phyloP scores from a whole-genome alignment of 116 monocot genomes.

The Thalassia testudinum region DNA sequence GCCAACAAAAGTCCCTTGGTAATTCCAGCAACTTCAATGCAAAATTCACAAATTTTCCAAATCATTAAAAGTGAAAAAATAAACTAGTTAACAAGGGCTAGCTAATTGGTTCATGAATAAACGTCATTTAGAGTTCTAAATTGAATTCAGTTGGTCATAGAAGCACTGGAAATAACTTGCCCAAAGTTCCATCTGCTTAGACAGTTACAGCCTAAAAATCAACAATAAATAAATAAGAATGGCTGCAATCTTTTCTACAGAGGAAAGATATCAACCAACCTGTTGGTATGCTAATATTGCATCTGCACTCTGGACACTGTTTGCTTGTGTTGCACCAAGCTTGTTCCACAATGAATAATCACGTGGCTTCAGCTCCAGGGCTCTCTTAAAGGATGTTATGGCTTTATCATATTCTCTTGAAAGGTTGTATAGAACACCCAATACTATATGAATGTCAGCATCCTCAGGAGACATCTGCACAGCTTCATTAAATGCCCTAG shows the following conservation, averaged over 20 bases:
- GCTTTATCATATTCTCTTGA: constrained; percentile 98
- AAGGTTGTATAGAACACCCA: constrained; percentile 88
- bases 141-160: too few species aligned
- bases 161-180: too few species aligned
- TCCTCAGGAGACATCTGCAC: constrained; percentile 90
- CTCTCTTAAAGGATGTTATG: constrained; percentile 62
- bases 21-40: too few species aligned
- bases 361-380: constrained; percentile 78
- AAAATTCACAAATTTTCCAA: too few species aligned
- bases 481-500: constrained; percentile 81
- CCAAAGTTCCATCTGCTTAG: too few species aligned
- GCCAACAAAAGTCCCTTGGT: too few species aligned
- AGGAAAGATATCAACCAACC: constrained; percentile 12
- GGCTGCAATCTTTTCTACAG: not conserved
- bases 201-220: too few species aligned
- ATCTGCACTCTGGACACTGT: constrained; percentile 89
- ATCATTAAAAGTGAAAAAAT: too few species aligned
- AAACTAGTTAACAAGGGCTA: too few species aligned
- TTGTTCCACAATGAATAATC: constrained; percentile 99
- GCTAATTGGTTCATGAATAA: too few species aligned
- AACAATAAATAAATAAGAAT: too few species aligned
- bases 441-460: constrained; percentile 91
- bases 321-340: constrained; percentile 98
- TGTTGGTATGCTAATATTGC: constrained; percentile 93
- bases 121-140: too few species aligned